Conservation (phyloP, 2,329 filamentous ascomycete genomes). For the Fusarium pseudonygamai region DNA sequence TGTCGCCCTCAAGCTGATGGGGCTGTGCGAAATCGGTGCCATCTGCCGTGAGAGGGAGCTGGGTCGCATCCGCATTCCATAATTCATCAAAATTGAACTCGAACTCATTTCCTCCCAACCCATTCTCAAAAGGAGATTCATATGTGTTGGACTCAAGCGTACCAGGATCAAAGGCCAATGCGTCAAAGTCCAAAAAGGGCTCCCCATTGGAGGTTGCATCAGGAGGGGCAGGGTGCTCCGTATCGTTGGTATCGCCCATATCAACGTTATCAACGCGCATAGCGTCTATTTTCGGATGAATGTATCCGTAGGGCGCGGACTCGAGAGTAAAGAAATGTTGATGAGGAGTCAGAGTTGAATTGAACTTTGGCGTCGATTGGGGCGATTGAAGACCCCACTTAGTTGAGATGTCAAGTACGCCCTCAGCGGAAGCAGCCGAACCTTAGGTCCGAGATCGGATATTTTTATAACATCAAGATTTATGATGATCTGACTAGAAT, state of each 20-base stretch:
- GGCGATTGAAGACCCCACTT: neutral
- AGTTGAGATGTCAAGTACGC: neutral
- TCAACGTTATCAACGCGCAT: neutral
- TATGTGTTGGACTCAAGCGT: neutral
- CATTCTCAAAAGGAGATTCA: neutral
- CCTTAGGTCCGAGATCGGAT: neutral
- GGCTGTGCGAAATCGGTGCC: neutral
- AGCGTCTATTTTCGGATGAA: neutral
- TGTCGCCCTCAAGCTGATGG: neutral
- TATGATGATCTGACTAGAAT: neutral
- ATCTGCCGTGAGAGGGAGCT: neutral
- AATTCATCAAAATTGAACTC: neutral
- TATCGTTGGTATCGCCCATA: neutral
- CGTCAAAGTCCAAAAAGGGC: neutral
- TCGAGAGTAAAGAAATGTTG: neutral
- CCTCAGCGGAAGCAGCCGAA: neutral
- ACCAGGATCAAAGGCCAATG: neutral
- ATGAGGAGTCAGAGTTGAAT: constrained; percentile 1
- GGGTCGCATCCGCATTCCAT: neutral
- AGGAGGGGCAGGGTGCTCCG: neutral
- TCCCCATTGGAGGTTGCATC: neutral
- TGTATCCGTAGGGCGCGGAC: neutral
- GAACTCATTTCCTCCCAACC: neutral
- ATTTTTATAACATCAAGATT: neutral
- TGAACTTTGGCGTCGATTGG: neutral